Base-by-base conservation (phyloP, 2,329 filamentous ascomycete genomes). In the Cladosporium phlei region DNA sequence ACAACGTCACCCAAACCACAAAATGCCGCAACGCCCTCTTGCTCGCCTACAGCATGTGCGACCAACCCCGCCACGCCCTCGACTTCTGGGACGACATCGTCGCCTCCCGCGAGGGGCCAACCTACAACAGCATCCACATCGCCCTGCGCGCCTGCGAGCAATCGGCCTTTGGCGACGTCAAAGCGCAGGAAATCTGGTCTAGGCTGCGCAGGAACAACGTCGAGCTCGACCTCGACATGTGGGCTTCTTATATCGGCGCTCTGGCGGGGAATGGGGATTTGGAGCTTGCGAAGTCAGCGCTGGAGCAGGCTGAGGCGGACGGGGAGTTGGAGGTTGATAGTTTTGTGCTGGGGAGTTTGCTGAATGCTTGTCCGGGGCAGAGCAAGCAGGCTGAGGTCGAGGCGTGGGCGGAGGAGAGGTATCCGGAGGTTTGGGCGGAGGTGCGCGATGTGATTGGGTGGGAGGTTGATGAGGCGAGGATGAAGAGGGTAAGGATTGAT, bases 51-150 rank as follows among this genome's bases (percentile, higher is more conserved):
- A 80, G 82, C 1, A 77, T 79, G 1, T 86, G 82, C 58, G 85
- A 79, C 5, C 74, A 82, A 53, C 74, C 84, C 0, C 68, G 76
- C 22, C 78, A 78, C 46, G 87, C 86, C 1, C 71, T 95, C 53
- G 80, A 83, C 38, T 88, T 88, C 61, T 97, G 90, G 88, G 74
- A 81, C 46, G 81, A 94, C 38, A 89, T 98, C 48, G 82, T 83
- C n/a, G 77, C 80, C 47, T 88, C 84, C 0, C 74, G 76, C n/a
- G 90, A 97, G 66, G 93, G 93, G 0, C 93, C 93, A 0, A 85
- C 83, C 1, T 88, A 93, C 58, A 78, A 80, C 51, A 90, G 84
- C 51, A 76, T 98, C 28, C 80, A 84, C 35, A 84, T 93, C 25
- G 83, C 89, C 2, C 88, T 98, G 56, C 82, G 83, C 55, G 79